Evolutionary conservation across 169 alveolate genomes (phyloP).

Genomic region (Plasmodium fragile): DNA sequence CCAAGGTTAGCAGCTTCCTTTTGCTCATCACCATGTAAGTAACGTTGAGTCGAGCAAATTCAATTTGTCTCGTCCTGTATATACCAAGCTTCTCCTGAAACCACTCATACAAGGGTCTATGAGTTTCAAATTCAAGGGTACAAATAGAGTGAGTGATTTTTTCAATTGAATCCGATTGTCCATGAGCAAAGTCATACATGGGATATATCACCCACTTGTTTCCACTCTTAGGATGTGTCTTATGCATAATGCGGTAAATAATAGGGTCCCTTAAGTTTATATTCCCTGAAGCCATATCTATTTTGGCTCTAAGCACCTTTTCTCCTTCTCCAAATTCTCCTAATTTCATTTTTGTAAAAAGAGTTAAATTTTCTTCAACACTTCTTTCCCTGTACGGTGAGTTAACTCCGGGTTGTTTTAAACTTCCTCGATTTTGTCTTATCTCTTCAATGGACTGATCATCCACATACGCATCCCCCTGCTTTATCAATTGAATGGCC

Average conservation of each 20-base stretch:
- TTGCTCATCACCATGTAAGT: conserved; percentile 97
- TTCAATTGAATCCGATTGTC: conserved; percentile 98
- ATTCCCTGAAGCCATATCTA: conserved; percentile 97
- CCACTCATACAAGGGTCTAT: conserved; percentile 99
- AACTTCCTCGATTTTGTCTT: conserved; percentile 91
- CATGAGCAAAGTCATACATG: conserved; percentile 99
- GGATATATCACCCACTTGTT: conserved; percentile 99
- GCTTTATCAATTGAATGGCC: conserved; percentile 95
- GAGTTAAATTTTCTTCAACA: conserved; percentile 95
- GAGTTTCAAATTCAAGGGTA: conserved; percentile 98
- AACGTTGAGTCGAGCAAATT: conserved; percentile 98
- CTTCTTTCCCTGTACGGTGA: conserved; percentile 96
- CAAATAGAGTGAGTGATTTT: conserved; percentile 98
- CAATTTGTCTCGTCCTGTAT: conserved; percentile 90
- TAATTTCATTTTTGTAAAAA: conserved; percentile 96
- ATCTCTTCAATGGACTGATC: conserved; percentile 95
- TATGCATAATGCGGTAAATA: conserved; percentile 92
- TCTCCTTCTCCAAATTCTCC: conserved; percentile 97
- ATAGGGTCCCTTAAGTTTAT: conserved; percentile 99
- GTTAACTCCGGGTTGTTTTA: conserved; percentile 90
- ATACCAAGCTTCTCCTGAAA: conserved; percentile 93
- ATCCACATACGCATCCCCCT: conserved; percentile 98
- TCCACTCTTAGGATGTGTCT: conserved; percentile 98
- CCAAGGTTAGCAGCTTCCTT: conserved; percentile 94
- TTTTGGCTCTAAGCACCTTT: conserved; percentile 97